Evolutionary conservation across 371 early-diverging fungal species (phyloP), one percentile per base, ranked within the genome.

Genomic region (Mortierella sp.): DNA sequence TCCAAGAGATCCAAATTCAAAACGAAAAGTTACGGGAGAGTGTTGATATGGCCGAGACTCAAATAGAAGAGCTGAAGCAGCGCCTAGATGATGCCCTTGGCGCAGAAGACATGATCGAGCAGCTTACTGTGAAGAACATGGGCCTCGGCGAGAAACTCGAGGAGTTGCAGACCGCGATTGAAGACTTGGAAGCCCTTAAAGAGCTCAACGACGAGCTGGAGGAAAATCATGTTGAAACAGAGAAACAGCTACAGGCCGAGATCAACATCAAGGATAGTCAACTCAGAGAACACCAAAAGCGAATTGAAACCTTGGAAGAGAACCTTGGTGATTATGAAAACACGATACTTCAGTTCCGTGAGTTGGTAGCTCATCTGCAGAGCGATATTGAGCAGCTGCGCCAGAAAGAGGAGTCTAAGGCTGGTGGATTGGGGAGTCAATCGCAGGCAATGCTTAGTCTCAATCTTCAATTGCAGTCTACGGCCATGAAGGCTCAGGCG

Each of bases 131-230:
- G 42, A 92, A 92, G 85, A 97, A 96, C 72, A 75, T 94, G 63
- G 85, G 86, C 17, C 82, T 96, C 55, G 89, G 84, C 23, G 93
- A 93, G 68, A 89, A 88, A 68, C 66, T 95, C 42, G 96, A 96
- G 67, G 94, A 96, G 72, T 76, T 95, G 86, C 87, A 88, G 62
- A 85, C 84, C 29, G 86, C 86, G 4, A 90, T 96, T 12, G 97
- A 95, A 53, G 97, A 96, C 72, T 85, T 97, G 31, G 97, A 98
- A 83, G 94, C 96, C 2, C 85, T 97, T 26, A 91, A 92, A 76
- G 96, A 95, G 69, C 84, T 97, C 45, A 96, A 95, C 71, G 96
- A 97, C 61, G 96, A 97, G 75, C 80, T 97, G 73, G 97, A 96
- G 78, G 95, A 96, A 69, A 94, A 90, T 62, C 96, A 96, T 72